Evolutionary conservation across 176 grass and related monocot species (phyloP).

Genomic region (Eragrostis nindensis): DNA sequence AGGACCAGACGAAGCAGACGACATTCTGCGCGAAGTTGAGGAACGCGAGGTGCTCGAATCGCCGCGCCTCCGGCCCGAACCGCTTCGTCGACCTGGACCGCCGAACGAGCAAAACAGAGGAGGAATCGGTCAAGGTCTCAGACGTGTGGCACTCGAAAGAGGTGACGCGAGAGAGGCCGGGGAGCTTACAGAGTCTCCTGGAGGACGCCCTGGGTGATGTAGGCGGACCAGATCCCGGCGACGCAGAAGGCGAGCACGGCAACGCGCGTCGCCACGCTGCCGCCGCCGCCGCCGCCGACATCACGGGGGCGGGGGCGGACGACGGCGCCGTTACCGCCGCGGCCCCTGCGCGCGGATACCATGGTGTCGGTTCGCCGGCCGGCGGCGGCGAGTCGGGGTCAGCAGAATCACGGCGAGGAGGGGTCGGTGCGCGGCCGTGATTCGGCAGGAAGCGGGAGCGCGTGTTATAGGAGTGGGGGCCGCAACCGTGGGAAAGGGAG

Average conservation of each 20-base stretch:
- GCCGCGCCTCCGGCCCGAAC: constrained; percentile 75
- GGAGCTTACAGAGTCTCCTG: constrained; percentile 85
- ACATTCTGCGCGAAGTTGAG: constrained; percentile 96
- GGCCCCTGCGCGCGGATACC: constrained; percentile 45
- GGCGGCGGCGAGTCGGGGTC: not conserved
- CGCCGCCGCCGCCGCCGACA: not conserved
- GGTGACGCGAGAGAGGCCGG: not conserved
- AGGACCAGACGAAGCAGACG: constrained; percentile 88
- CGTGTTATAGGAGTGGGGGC: constrained; percentile 36
- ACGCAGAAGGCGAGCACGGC: constrained; percentile 88
- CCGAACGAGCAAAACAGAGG: not conserved
- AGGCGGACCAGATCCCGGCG: constrained; percentile 91
- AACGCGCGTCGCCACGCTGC: constrained; percentile 52
- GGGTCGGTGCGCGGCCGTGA: constrained; percentile 1
- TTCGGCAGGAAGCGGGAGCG: constrained; percentile 8
- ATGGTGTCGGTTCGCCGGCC: constrained; percentile 38
- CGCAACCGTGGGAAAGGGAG: constrained; percentile 9
- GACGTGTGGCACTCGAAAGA: not conserved
- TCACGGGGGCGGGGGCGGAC: not conserved
- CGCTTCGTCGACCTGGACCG: constrained; percentile 87
- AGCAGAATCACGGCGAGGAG: not conserved
- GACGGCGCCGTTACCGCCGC: constrained; percentile 15
- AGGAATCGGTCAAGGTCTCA: not conserved
- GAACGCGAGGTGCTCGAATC: constrained; percentile 95
- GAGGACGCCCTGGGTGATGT: constrained; percentile 94